Evolutionary conservation across 768 basidiomycete species (phyloP), one percentile per base, ranked within the genome.

Genomic region (Suillus occidentalis): DNA sequence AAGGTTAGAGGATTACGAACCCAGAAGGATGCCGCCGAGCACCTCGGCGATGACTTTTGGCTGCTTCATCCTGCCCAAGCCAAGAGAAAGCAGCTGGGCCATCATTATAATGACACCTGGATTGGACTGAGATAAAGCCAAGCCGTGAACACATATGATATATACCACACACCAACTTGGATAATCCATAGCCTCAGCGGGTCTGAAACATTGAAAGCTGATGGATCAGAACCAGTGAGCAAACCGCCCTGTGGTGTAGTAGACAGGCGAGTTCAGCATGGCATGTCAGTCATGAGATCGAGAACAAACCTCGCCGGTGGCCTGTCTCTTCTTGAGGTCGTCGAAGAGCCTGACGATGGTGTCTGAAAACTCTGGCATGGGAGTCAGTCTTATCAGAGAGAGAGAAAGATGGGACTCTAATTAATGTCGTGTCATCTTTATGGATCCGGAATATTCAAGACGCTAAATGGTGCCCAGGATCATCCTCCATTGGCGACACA

Each of bases 31-130:
- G 25, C 97, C 97, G 0, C 89, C 94, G 63, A 98, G 86, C 65
- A 97, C 90, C 75, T 98, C 96, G 49, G 95, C 88, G 61, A 97
- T 94, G 65, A 98, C 96, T n/a, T 89, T 83, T 2, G 97, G 97
- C 71, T 98, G 96, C 40, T 86, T 87, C 42, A 97, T 86, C 63
- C 83, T 87, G 9, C 80, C 75, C 25, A 97, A 81, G 60, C 85
- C 64, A 22, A 91, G 75, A 0, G 86, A 82, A 12, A 98, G 85
- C 6, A 90, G 64, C 72, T 95, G 92, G 43, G 88, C 87, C 83
- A 95, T 87, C 63, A 97, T 83, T 79, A 99, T 95, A 68, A 98
- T 85, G 58, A 90, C 50, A 4, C 76, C 90, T 87, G 76, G 49
- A 39, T 18, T 6, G 56, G 37, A 49, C 53, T 71, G 31, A 69